Evolutionary conservation across 345 rosid species (phyloP).

Genomic region (Hibiscus mutabilis): DNA sequence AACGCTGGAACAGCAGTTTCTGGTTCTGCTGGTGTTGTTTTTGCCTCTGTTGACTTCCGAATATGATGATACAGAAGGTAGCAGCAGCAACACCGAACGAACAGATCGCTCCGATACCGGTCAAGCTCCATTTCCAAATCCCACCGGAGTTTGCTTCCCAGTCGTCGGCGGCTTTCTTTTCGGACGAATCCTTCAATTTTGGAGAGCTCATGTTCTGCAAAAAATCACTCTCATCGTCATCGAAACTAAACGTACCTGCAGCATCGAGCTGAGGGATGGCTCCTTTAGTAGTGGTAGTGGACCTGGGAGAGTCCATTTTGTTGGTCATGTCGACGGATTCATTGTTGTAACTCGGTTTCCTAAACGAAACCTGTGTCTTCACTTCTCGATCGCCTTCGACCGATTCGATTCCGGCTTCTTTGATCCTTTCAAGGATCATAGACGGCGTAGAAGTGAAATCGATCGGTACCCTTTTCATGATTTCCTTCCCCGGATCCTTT

Average conservation of each 20-base stretch:
- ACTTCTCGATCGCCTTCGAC: conserved; percentile 45
- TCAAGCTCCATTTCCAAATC: conserved; percentile 68
- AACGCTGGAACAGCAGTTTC: conserved; percentile 57
- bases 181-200: conserved; percentile 20
- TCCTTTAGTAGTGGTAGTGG: conserved; percentile 27
- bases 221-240: conserved; percentile 22
- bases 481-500: background rate
- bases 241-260: conserved; percentile 31
- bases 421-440: conserved; percentile 29
- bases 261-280: conserved; percentile 37
- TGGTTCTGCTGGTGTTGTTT: conserved; percentile 41
- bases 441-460: conserved; percentile 17
- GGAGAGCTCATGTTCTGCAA: conserved; percentile 36
- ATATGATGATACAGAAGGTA: conserved; percentile 54
- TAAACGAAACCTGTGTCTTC: conserved; percentile 81
- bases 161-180: conserved; percentile 13
- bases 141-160: conserved; percentile 38
- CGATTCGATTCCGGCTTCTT: conserved; percentile 18
- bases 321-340: conserved; percentile 85
- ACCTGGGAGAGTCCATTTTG: conserved; percentile 65
- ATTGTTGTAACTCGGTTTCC: conserved; percentile 58
- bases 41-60: conserved; percentile 53
- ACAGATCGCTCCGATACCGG: conserved; percentile 84
- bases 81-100: conserved; percentile 95
- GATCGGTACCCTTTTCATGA: conserved; percentile 16